Percentiles rank a stretch among this genome's conserved stretches.
Evolutionary conservation across 2,329 filamentous ascomycete species (phyloP).

Genomic region (Lecanosticta acicola): DNA sequence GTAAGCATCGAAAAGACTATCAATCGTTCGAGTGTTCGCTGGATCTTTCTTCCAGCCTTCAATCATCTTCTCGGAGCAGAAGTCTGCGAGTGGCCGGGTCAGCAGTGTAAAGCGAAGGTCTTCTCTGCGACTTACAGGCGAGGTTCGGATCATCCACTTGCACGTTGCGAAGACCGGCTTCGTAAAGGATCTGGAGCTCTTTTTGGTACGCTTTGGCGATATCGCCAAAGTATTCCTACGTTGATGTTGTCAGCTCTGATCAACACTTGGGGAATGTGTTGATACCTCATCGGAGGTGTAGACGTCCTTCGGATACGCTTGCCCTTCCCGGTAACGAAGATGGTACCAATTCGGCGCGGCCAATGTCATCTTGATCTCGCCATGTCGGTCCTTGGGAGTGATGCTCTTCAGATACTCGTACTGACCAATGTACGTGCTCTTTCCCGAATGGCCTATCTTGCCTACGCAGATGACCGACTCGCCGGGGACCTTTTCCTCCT

Average conservation of each 20-base stretch:
- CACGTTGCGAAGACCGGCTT: conserved; percentile 42
- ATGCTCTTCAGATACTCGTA: conserved; percentile 55
- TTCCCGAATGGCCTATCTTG: conserved; percentile 41
- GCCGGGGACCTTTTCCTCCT: conserved; percentile 49
- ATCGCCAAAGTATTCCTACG: conserved; percentile 41
- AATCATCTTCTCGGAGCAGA: conserved; percentile 68
- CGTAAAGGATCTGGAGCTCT: conserved; percentile 42
- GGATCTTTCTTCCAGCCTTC: conserved; percentile 64
- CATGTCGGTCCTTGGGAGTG: conserved; percentile 56
- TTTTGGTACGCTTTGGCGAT: conserved; percentile 43
- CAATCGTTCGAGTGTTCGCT: conserved; percentile 60
- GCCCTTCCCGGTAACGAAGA: conserved; percentile 45
- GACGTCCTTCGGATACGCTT: conserved; percentile 41
- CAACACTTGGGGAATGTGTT: background rate
- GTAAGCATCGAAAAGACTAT: conserved; percentile 68
- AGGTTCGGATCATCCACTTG: conserved; percentile 46
- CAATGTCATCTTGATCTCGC: conserved; percentile 46
- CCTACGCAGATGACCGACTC: conserved; percentile 49
- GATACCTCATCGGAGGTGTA: conserved; percentile 38
- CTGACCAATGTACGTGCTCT: conserved; percentile 53
- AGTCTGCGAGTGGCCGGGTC: conserved; percentile 38
- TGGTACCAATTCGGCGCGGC: conserved; percentile 25
- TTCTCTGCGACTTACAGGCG: conserved; percentile 26
- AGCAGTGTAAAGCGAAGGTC: background rate
- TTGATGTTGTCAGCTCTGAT: background rate